Conservation (phyloP, 2,329 filamentous ascomycete genomes). For the Penicillium oxalicum region DNA sequence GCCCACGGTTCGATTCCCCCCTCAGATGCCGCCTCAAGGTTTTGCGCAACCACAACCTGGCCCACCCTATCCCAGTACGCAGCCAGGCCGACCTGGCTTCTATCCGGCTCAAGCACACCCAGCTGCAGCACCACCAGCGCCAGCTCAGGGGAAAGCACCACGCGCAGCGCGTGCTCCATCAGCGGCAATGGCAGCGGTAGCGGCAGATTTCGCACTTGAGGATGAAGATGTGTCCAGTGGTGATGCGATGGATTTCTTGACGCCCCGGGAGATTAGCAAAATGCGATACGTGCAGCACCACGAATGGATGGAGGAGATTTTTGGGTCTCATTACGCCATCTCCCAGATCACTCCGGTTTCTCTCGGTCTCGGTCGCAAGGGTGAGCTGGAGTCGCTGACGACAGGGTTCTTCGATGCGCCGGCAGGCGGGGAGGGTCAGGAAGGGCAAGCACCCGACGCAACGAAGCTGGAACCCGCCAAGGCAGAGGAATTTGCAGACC, state of each 20-base stretch:
- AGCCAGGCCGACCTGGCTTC: slow-evolving; percentile 32
- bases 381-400: slow-evolving; percentile 74
- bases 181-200: slow-evolving; percentile 29
- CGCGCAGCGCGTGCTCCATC: slow-evolving; percentile 42
- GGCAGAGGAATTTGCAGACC: slow-evolving; percentile 75
- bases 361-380: slow-evolving; percentile 76
- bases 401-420: slow-evolving; percentile 73
- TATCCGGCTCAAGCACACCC: slow-evolving; percentile 28
- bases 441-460: slow-evolving; percentile 34
- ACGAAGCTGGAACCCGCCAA: slow-evolving; percentile 67
- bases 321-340: slow-evolving; percentile 82
- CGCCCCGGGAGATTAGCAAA: slow-evolving; percentile 81
- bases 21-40: slow-evolving; percentile 48
- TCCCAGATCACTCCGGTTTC: slow-evolving; percentile 81
- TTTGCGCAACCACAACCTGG: slow-evolving; percentile 43
- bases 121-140: slow-evolving; percentile 21
- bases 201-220: slow-evolving; percentile 55
- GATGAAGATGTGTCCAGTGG: slow-evolving; percentile 84
- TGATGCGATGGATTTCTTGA: slow-evolving; percentile 84
- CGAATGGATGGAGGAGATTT: slow-evolving; percentile 97
- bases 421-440: slow-evolving; percentile 24
- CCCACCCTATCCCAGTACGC: slow-evolving; percentile 29
- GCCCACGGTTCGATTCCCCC: slow-evolving; percentile 73
- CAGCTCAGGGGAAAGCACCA: slow-evolving; percentile 29
- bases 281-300: slow-evolving; percentile 90